Evolutionary conservation across 805 yeast species (phyloP).

Genomic region (Metschnikowia hibisci): DNA sequence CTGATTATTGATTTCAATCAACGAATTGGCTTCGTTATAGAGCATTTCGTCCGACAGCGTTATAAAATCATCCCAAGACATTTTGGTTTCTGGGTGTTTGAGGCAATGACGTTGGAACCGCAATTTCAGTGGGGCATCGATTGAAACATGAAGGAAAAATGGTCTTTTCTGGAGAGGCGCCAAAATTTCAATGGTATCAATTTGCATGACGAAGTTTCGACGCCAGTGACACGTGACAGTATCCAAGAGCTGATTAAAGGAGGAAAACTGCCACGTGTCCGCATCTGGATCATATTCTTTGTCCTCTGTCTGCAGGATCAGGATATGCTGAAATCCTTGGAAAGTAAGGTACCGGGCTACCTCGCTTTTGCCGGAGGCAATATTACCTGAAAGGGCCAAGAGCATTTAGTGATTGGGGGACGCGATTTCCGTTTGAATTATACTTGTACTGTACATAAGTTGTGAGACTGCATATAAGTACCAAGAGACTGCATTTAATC

Average conservation of each 20-base stretch:
- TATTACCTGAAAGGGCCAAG: slow-evolving; percentile 70
- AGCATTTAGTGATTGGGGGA: slow-evolving; percentile 58
- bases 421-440: too few relatives aligned
- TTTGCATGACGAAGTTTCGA: slow-evolving; percentile 55
- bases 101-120: slow-evolving; percentile 39
- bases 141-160: slow-evolving; percentile 72
- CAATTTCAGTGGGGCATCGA: slow-evolving; percentile 64
- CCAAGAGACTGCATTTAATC: too few relatives aligned
- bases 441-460: too few relatives aligned
- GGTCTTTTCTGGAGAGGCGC: slow-evolving; percentile 62
- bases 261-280: slow-evolving; percentile 29
- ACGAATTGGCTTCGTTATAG: slow-evolving; percentile 45
- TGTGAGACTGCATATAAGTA: too few relatives aligned
- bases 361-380: slow-evolving; percentile 63
- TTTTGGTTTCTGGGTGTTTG: slow-evolving; percentile 12
- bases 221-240: slow-evolving; percentile 67
- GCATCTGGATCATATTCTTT: not conserved
- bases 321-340: slow-evolving; percentile 48
- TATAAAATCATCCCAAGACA: slow-evolving; percentile 36
- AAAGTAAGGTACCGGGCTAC: slow-evolving; percentile 53
- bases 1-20: slow-evolving; percentile 55
- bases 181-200: slow-evolving; percentile 42
- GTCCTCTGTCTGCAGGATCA: slow-evolving; percentile 4
- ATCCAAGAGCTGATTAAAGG: slow-evolving; percentile 46
- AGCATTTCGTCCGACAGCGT: slow-evolving; percentile 33